Percentiles rank a stretch among this genome's conserved stretches.
Conservation (phyloP, 148 eudicot species). For the Tetragonia tetragonoides region DNA sequence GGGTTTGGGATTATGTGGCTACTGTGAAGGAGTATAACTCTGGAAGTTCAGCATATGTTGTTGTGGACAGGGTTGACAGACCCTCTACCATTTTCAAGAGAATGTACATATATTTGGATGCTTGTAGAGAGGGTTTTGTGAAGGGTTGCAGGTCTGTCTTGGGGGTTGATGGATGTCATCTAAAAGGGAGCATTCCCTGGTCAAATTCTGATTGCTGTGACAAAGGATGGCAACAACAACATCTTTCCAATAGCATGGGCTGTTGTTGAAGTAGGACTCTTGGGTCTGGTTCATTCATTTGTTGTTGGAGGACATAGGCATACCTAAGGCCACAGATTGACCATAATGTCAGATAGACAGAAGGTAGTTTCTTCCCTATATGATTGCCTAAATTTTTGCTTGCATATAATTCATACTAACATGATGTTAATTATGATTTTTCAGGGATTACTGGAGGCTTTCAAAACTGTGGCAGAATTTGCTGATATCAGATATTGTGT, state of each 20-base stretch:
- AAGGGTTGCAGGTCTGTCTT: not conserved
- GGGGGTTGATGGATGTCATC: conserved; percentile 17
- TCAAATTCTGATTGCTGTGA: not conserved
- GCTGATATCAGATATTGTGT: not conserved
- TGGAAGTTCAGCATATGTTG: not conserved
- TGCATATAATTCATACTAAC: not conserved
- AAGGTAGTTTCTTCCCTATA: no score
- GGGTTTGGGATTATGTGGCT: not conserved
- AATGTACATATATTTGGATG: not conserved
- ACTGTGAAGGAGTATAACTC: not conserved
- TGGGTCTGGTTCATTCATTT: not conserved
- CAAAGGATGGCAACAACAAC: conserved; percentile 6
- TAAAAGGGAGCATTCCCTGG: conserved; percentile 5
- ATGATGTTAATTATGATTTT: not conserved
- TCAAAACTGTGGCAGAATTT: not conserved
- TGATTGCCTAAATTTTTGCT: not conserved
- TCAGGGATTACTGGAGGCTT: not conserved
- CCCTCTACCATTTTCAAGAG: not conserved
- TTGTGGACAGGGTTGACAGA: not conserved
- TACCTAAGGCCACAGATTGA: not conserved
- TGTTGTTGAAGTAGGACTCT: not conserved
- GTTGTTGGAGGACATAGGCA: conserved; percentile 4
- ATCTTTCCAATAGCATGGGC: conserved; percentile 1
- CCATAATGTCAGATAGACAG: not conserved
- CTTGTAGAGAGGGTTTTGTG: not conserved